Evolutionary conservation across 1,139 yeast species (phyloP).

Genomic region (Suhomyces terraborum): DNA sequence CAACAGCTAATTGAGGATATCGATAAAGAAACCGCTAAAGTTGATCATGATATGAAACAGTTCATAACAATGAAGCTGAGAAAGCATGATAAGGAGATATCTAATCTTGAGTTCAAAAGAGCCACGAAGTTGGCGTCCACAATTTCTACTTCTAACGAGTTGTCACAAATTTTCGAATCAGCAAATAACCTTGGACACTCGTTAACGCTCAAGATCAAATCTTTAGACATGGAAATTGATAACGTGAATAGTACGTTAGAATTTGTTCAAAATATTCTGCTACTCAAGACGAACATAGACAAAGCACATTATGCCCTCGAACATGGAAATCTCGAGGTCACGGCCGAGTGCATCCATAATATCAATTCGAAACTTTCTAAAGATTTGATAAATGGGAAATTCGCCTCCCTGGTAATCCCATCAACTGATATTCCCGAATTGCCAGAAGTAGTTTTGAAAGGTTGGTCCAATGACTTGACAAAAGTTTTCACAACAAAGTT

Average conservation of each 20-base stretch:
- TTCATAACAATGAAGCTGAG: constrained; percentile 31
- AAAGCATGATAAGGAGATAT: constrained; percentile 39
- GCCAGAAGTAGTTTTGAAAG: constrained; percentile 59
- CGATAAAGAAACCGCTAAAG: constrained; percentile 21
- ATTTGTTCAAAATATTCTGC: constrained; percentile 67
- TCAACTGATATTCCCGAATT: constrained; percentile 84
- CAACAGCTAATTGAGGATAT: constrained; percentile 23
- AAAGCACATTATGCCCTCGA: constrained; percentile 72
- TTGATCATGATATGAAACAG: constrained; percentile 31
- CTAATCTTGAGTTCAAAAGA: constrained; percentile 39
- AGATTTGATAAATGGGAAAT: constrained; percentile 59
- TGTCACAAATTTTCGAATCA: constrained; percentile 52
- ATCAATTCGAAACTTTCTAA: constrained; percentile 56
- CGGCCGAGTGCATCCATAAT: constrained; percentile 62
- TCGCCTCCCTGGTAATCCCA: constrained; percentile 86
- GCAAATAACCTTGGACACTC: constrained; percentile 69
- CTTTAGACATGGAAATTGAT: constrained; percentile 69
- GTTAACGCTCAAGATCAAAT: constrained; percentile 68
- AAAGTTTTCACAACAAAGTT: constrained; percentile 63
- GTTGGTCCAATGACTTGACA: constrained; percentile 62
- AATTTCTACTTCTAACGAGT: constrained; percentile 43
- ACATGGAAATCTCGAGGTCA: constrained; percentile 67
- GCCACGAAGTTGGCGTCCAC: constrained; percentile 40
- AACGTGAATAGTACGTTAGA: constrained; percentile 65
- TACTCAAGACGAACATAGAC: constrained; percentile 61